Percentiles rank a stretch among this genome's conserved stretches.
phyloP scores from a whole-genome alignment of 805 yeast species.

The Ogataea pignaliae region DNA sequence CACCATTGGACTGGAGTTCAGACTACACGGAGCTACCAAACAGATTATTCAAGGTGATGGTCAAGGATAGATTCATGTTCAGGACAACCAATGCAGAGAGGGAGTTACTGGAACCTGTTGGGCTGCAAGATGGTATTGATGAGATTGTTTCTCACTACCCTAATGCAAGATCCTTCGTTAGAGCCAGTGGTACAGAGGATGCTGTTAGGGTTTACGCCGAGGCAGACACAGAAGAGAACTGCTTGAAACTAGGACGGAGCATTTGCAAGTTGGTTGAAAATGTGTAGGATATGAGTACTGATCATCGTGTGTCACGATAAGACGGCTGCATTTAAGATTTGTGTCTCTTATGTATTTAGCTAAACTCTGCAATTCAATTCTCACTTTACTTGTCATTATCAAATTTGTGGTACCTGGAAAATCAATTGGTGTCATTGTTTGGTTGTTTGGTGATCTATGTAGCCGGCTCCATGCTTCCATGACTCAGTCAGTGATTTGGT shows the following conservation, averaged over 20 bases:
- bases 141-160: slow-evolving; percentile 48
- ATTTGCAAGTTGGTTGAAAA: slow-evolving; percentile 35
- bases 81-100: slow-evolving; percentile 91
- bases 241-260: slow-evolving; percentile 39
- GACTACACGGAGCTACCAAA: slow-evolving; percentile 86
- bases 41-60: slow-evolving; percentile 72
- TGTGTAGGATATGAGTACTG: background rate
- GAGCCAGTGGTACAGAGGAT: slow-evolving; percentile 97
- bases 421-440: too few species aligned
- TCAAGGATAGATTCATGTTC: slow-evolving; percentile 74
- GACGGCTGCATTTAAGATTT: too few species aligned
- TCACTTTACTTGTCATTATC: too few species aligned
- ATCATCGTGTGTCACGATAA: too few species aligned
- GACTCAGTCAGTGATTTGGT: too few species aligned
- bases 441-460: too few species aligned
- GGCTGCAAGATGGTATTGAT: slow-evolving; percentile 74
- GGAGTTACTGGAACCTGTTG: slow-evolving; percentile 67
- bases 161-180: slow-evolving; percentile 81
- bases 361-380: too few species aligned
- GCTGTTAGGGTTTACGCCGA: slow-evolving; percentile 96
- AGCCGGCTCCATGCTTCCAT: too few species aligned
- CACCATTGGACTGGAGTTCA: slow-evolving; percentile 69
- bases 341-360: too few species aligned
- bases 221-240: slow-evolving; percentile 51
- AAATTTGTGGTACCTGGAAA: too few species aligned